Percentiles rank a stretch among this genome's conserved stretches.
These are phyloP conservation scores for Hyphochytrium catenoides DNA, from an alignment of 352 stramenopile species.

Conservation along the genomic window DNA sequence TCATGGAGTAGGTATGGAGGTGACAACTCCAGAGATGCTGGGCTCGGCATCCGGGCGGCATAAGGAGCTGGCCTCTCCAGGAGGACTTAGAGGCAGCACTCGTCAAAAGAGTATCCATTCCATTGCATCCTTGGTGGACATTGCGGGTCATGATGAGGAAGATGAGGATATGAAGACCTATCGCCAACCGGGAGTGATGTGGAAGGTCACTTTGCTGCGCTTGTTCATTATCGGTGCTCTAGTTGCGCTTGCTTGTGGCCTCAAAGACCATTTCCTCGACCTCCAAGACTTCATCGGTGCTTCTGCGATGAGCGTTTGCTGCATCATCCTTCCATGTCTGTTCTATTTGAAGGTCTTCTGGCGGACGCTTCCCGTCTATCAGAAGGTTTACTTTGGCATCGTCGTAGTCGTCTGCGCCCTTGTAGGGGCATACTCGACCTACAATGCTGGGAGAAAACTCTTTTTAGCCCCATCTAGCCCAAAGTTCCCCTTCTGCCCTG, in stretches of 20 bases:
- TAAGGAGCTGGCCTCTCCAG: background rate
- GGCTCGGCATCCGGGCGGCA: too few species aligned
- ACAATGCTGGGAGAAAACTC: too few species aligned
- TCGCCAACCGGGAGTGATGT: constrained; percentile 13
- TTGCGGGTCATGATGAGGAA: constrained; percentile 3
- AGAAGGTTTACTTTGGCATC: too few species aligned
- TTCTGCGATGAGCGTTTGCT: constrained; percentile 24
- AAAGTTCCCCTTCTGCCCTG: too few species aligned
- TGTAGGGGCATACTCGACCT: constrained; percentile 5
- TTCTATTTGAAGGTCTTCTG: constrained; percentile 54
- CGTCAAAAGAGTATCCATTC: too few species aligned
- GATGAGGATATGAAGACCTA: constrained; percentile 15
- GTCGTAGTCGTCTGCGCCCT: constrained; percentile 4
- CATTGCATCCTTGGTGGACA: constrained; percentile 11
- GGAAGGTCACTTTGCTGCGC: constrained; percentile 15
- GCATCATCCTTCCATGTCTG: constrained; percentile 31
- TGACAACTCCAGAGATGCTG: too few species aligned
- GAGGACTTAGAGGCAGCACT: too few species aligned
- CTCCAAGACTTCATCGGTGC: constrained; percentile 38
- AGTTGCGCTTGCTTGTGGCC: too few species aligned
- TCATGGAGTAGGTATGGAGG: too few species aligned
- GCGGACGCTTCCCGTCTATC: too few species aligned
- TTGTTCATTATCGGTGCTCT: too few species aligned
- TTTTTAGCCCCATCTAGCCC: too few species aligned
- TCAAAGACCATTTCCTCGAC: constrained; percentile 28